Evolutionary conservation across 805 yeast genomes (phyloP).

Genomic region (Pichia manshurica): DNA sequence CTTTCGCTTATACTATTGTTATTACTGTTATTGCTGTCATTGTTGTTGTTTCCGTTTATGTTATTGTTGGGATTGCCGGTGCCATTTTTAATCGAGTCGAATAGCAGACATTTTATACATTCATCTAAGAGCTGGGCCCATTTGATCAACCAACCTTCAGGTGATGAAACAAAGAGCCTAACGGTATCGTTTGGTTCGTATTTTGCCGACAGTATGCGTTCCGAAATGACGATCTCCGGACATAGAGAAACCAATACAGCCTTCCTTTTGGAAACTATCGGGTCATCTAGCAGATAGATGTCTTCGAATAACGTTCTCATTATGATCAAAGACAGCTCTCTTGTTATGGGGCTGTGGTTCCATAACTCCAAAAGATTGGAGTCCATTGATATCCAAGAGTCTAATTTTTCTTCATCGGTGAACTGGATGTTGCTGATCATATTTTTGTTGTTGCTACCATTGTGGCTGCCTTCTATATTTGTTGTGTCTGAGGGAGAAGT

Average conservation of each 20-base stretch:
- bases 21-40: neutral
- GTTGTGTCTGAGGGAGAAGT: slow-evolving; percentile 1
- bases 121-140: slow-evolving; percentile 58
- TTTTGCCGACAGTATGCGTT: slow-evolving; percentile 50
- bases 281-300: slow-evolving; percentile 84
- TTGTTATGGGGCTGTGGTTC: slow-evolving; percentile 54
- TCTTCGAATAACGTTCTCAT: slow-evolving; percentile 89
- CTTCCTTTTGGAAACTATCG: slow-evolving; percentile 76
- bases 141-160: slow-evolving; percentile 79
- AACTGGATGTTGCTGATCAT: slow-evolving; percentile 11
- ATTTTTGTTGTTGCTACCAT: neutral
- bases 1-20: neutral
- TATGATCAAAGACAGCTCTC: slow-evolving; percentile 74
- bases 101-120: slow-evolving; percentile 33
- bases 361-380: slow-evolving; percentile 66
- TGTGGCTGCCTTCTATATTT: neutral
- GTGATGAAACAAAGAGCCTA: slow-evolving; percentile 56
- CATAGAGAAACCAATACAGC: slow-evolving; percentile 75
- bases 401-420: slow-evolving; percentile 44
- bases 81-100: neutral
- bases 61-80: slow-evolving; percentile 4
- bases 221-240: slow-evolving; percentile 76
- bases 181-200: slow-evolving; percentile 65
- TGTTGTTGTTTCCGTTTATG: slow-evolving; percentile 2
- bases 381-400: slow-evolving; percentile 90